Base-by-base conservation (phyloP, 176 grass and related monocot species). In the Carex pumila region DNA sequence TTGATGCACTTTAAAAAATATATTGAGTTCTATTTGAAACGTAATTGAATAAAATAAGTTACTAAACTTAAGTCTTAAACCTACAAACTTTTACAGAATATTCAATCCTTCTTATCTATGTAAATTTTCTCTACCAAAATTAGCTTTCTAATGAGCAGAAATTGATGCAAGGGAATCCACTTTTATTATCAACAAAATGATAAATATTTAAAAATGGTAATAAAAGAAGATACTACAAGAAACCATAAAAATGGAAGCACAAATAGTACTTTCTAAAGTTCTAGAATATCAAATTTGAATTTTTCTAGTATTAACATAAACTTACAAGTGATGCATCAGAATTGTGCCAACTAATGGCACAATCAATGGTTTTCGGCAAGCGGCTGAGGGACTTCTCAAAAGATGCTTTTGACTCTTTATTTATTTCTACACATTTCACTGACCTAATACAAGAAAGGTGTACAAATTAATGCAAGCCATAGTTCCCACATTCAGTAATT, bases 391-490 rank as follows among this genome's bases (percentile, higher is more conserved):
- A 94, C 71, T 90, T 98, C 85, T 98, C 92, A 65, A 98, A 98
- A 83, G 91, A 98, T 70, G 88, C 41, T 83, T 98, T 93, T 1
- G 91, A 94, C 75, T 94, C 89, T 84, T 98, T 94, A 85, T 98
- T 98, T 67, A 98, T 94, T 71, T 98, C 95, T 87, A 98, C 91
- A 89, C 95, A 98, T 93, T 90, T 98, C 79, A 94, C 89, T 71
- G 95, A 98, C 82, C 95, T 98, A 90, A 13, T 87, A 89, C 31
- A 39, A 89, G 9, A 83, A 76, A 64, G 21, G 64, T 17, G 21
- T 22, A 81, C 6, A 63, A 64, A 81, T 65, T 13, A 82, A 47
- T 15, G 52, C 73, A 56, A 77, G 32, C 5, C 9, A 6, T 12
- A 32, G 50, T 76, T 77, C 50, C 14, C 47, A 55, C 17, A 32